Evolutionary conservation across 495 filamentous ascomycete species (phyloP), one percentile per base, ranked within the genome.

Genomic region (Lineolata rhizophorae): DNA sequence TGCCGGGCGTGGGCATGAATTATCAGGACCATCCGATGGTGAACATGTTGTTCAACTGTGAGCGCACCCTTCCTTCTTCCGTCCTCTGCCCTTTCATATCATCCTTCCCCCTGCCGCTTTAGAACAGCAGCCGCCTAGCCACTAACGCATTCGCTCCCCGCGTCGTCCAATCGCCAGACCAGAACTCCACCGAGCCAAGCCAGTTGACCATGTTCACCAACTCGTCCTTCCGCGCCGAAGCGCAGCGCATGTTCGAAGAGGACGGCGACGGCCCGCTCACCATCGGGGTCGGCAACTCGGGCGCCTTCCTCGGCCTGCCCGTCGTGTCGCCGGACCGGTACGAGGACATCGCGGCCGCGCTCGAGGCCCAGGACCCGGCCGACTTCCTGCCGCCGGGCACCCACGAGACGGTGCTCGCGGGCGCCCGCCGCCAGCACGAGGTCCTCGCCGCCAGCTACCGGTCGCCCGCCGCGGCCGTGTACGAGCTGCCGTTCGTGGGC

Each of bases 391-490:
- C 56, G 0, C 19, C 48, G 0, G 47, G 39, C 16, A 50, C 50
- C 13, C 38, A 57, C 34, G 35, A 46, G 0, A 52, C 55, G 10
- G 52, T 61, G 0, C 37, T 51, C n/a, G 56, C 51, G 8, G 59
- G 60, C 14, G 61, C 61, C 43, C 34, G 29, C 21, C 56, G 53
- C 12, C 60, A 64, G 35, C 60, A 58, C 50, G 43, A 48, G 18
- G 39, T 52, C 19, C 51, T 54, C 37, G 54, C 56, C 2, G 18
- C 39, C 5, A 54, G 53, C 0, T 48, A 58, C 10, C 40, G 41
- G 0, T 48, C 42, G 17, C 50, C 54, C 34, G 37, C 45, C 32
- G 57, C 56, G 1, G 11, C 35, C 15, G 20, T 17, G 10, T 37
- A 32, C 30, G 35, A 37, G 20, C 8, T 15, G 53, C 60, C 25